Evolutionary conservation across 768 basidiomycete genomes (phyloP).

Genomic region (Scleroderma citrinum): DNA sequence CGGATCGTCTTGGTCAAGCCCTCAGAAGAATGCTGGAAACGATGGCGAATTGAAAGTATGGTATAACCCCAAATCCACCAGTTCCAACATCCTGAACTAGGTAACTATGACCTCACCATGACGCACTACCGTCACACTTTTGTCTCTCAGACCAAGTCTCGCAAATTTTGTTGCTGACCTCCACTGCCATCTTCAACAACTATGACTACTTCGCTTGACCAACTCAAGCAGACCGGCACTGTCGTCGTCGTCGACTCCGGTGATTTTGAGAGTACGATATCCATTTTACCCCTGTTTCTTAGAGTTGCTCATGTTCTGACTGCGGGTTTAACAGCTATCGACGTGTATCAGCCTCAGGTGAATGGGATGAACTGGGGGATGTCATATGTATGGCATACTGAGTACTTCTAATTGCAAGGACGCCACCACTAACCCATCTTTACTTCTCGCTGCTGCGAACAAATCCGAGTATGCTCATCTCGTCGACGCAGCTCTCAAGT

Average conservation of each 20-base stretch:
- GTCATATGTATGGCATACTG: neutral
- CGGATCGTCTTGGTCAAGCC: too few species aligned
- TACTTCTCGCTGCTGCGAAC: slow-evolving; percentile 86
- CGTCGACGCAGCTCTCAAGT: slow-evolving; percentile 64
- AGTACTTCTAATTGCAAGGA: slow-evolving; percentile 42
- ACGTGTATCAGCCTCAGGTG: slow-evolving; percentile 89
- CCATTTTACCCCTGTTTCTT: slow-evolving; percentile 8
- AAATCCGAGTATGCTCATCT: slow-evolving; percentile 78
- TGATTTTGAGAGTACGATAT: slow-evolving; percentile 69
- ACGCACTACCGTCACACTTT: too few species aligned
- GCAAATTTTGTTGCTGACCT: too few species aligned
- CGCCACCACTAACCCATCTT: slow-evolving; percentile 94
- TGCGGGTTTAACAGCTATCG: slow-evolving; percentile 59
- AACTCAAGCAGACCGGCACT: slow-evolving; percentile 84
- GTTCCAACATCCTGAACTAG: too few species aligned
- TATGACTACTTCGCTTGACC: slow-evolving; percentile 75
- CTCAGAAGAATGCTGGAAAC: too few species aligned
- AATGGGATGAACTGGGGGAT: neutral
- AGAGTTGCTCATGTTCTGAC: slow-evolving; percentile 5
- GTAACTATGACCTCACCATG: neutral
- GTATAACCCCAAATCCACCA: too few species aligned
- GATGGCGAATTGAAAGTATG: too few species aligned
- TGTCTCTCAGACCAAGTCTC: too few species aligned
- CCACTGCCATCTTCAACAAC: slow-evolving; percentile 20
- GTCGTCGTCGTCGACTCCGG: slow-evolving; percentile 94